phyloP scores from a whole-genome alignment of 257 asterid species.

The Capsicum rhomboideum region DNA sequence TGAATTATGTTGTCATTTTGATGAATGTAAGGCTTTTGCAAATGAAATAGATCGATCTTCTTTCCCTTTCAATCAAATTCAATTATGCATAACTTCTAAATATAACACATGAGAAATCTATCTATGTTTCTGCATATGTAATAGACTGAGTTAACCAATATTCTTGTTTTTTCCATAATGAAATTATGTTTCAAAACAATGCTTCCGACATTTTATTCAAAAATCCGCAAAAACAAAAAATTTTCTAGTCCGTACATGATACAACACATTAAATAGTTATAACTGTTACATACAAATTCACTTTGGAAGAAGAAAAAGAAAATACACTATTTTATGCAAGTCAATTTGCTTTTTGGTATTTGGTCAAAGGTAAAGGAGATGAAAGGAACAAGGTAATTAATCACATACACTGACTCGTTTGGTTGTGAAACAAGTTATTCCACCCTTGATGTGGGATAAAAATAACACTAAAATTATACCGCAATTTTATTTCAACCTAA shows the following conservation, averaged over 20 bases:
- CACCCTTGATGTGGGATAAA: too few species aligned
- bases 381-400: neutral
- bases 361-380: neutral
- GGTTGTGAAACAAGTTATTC: too few species aligned
- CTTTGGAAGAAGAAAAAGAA: neutral
- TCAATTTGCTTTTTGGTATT: neutral
- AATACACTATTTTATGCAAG: neutral
- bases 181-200: neutral
- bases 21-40: neutral
- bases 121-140: neutral
- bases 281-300: neutral
- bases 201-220: neutral
- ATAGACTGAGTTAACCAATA: neutral
- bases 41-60: neutral
- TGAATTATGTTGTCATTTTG: neutral
- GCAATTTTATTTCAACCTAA: too few species aligned
- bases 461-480: too few species aligned
- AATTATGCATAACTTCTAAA: neutral
- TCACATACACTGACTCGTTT: too few species aligned
- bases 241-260: too few species aligned
- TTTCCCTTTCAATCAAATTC: neutral
- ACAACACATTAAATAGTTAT: neutral
- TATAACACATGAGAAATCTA: neutral
- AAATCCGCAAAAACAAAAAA: too few species aligned
- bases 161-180: too few species aligned